Percentiles rank a stretch among this genome's conserved stretches.
Conservation (phyloP, 78 protist genomes). For the Dictyostelium firmibasis region DNA sequence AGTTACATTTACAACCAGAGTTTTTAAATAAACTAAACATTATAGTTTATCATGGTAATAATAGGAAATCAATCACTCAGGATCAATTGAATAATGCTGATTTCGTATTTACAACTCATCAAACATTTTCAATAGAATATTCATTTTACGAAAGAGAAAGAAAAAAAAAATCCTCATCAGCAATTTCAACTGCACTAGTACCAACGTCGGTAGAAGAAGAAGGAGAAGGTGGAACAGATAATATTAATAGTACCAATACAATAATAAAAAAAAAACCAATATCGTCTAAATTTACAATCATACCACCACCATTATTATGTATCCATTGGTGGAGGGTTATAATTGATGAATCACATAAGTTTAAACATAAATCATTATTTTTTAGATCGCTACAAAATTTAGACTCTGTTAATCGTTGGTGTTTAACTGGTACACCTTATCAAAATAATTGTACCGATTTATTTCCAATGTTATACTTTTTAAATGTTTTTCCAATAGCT, state of each 20-base stretch:
- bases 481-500: slow-evolving; percentile 26
- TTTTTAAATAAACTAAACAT: not conserved
- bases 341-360: slow-evolving; percentile 60
- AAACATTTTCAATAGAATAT: slow-evolving; percentile 13
- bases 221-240: not conserved
- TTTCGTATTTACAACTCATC: slow-evolving; percentile 29
- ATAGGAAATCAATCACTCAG: not conserved
- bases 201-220: not conserved
- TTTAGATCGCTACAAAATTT: slow-evolving; percentile 16
- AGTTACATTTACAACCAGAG: not conserved
- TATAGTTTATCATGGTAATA: not conserved
- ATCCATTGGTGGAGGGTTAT: slow-evolving; percentile 65
- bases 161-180: not conserved
- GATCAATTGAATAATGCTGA: not conserved
- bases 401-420: slow-evolving; percentile 73
- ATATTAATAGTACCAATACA: not conserved
- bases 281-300: not conserved
- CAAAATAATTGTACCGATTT: slow-evolving; percentile 85
- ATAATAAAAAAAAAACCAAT: not conserved
- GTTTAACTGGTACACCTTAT: slow-evolving; percentile 89
- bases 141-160: not conserved
- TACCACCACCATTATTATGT: not conserved
- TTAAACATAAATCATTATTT: not conserved
- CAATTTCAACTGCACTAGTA: not conserved
- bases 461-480: slow-evolving; percentile 65